Conservation (phyloP, 2,329 filamentous ascomycete species). For the Alternaria solani region DNA sequence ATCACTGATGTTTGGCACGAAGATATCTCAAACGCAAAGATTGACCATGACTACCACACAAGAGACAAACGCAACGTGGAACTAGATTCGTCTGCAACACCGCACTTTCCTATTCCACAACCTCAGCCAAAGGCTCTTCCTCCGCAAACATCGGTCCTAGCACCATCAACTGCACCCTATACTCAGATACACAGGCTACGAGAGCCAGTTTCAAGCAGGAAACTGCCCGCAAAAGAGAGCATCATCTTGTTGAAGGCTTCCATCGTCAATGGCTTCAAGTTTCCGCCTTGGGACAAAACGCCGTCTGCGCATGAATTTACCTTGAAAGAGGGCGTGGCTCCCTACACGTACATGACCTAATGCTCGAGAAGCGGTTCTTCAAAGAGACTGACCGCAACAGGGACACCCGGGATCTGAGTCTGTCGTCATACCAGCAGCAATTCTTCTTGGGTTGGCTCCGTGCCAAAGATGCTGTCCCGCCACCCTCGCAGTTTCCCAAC, state of each 20-base stretch:
- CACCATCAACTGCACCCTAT: constrained; percentile 20
- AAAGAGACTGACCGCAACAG: constrained; percentile 47
- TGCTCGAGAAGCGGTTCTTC: not conserved
- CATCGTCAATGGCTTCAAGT: constrained; percentile 80
- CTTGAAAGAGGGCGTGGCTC: constrained; percentile 55
- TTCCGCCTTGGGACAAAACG: constrained; percentile 79
- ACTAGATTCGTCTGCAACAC: not conserved
- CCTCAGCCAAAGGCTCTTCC: not conserved
- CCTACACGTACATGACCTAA: constrained; percentile 66
- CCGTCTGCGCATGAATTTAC: constrained; percentile 72
- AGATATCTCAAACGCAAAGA: constrained; percentile 12
- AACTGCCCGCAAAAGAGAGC: constrained; percentile 74
- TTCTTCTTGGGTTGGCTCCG: constrained; percentile 88
- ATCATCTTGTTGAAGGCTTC: constrained; percentile 80
- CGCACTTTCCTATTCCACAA: not conserved
- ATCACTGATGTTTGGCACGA: constrained; percentile 22
- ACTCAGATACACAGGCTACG: constrained; percentile 48
- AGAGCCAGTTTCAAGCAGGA: constrained; percentile 64
- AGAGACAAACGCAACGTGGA: not conserved
- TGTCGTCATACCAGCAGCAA: constrained; percentile 76
- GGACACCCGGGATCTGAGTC: constrained; percentile 72
- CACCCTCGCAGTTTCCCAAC: constrained; percentile 49
- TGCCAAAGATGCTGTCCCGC: constrained; percentile 71
- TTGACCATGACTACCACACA: not conserved
- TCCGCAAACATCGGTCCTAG: not conserved